These are phyloP conservation scores for Solanum clarkiae DNA, from an alignment of 257 asterid species.

Conservation along the genomic window DNA sequence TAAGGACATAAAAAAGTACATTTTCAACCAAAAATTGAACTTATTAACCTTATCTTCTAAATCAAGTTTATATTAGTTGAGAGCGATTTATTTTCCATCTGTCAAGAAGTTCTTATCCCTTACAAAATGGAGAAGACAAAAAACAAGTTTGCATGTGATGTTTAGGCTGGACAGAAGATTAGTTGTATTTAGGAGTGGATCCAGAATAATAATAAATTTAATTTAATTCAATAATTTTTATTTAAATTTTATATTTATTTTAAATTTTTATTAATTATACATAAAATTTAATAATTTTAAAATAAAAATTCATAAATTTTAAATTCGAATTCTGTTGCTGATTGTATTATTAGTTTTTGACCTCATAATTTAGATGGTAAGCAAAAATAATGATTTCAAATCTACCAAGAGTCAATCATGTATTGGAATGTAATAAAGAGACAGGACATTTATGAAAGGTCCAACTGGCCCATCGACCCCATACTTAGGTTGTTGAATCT, in stretches of 20 bases:
- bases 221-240: background rate
- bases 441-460: background rate
- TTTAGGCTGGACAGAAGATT: background rate
- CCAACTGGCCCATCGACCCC: background rate
- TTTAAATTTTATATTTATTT: background rate
- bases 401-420: background rate
- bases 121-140: background rate
- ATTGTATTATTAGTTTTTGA: background rate
- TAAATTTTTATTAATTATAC: background rate
- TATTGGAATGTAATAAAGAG: background rate
- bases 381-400: background rate
- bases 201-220: accelerated
- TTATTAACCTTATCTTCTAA: background rate
- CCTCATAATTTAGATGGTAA: background rate
- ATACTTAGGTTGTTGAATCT: background rate
- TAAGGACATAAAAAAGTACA: background rate
- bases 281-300: background rate
- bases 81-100: background rate
- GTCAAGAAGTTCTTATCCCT: background rate
- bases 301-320: background rate
- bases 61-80: background rate
- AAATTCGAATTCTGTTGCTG: background rate
- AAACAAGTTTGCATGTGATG: background rate
- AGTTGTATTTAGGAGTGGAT: background rate
- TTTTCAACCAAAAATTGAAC: background rate